A percentile compares a stretch with the other conserved stretches of the same genome.
phyloP scores from a whole-genome alignment of 1,139 yeast species.

The Sugiyamaella grinbergsii region DNA sequence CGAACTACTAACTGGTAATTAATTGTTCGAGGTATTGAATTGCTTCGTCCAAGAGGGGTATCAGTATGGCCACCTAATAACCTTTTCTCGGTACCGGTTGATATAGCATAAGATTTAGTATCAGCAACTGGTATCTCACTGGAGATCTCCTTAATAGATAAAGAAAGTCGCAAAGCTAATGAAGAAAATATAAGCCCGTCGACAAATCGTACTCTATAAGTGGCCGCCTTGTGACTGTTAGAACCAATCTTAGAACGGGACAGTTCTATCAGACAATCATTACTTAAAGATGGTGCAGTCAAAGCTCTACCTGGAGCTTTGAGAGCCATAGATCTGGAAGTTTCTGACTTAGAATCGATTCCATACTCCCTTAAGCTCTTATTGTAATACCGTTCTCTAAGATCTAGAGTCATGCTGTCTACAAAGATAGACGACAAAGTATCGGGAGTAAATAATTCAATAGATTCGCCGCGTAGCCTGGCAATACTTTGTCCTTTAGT shows the following conservation, averaged over 20 bases:
- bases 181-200: constrained; percentile 28
- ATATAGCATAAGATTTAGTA: not conserved
- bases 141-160: constrained; percentile 5
- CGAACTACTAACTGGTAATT: constrained; percentile 18
- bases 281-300: constrained; percentile 2
- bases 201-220: constrained; percentile 24
- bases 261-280: constrained; percentile 1
- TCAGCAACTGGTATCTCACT: not conserved
- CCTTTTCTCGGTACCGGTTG: not conserved
- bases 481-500: constrained; percentile 24
- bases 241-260: not conserved
- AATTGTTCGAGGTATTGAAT: constrained; percentile 11
- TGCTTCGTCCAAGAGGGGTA: not conserved
- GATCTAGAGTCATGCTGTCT: constrained; percentile 22
- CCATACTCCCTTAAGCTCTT: constrained; percentile 14
- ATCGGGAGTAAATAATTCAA: constrained; percentile 21
- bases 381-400: constrained; percentile 20
- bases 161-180: constrained; percentile 23
- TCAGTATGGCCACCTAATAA: too few relatives aligned
- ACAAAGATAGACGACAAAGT: constrained; percentile 19
- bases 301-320: constrained; percentile 7
- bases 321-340: not conserved
- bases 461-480: constrained; percentile 18
- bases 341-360: not conserved
- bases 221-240: not conserved